Conservation (phyloP, 148 eudicot genomes). For the Oxyria digyna region DNA sequence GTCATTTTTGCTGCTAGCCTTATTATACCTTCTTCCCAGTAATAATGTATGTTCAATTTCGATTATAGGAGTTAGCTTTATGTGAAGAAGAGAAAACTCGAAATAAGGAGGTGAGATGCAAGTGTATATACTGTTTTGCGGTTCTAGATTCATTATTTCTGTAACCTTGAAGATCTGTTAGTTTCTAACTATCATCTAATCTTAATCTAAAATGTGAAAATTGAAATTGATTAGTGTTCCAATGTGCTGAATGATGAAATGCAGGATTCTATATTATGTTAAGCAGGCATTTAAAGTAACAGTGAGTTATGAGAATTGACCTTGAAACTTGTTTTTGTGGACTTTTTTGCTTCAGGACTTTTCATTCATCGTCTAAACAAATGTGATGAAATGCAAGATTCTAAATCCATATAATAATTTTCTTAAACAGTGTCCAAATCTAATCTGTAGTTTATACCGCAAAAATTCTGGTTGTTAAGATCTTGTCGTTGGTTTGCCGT, state of each 20-base stretch:
- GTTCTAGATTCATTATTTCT: background rate
- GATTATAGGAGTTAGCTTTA: constrained; percentile 55
- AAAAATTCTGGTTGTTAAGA: background rate
- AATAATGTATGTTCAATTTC: background rate
- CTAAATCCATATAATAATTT: too few species aligned
- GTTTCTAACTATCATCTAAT: background rate
- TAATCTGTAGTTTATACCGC: background rate
- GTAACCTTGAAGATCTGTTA: background rate
- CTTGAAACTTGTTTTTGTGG: too few species aligned
- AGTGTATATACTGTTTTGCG: background rate
- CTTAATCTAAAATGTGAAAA: background rate
- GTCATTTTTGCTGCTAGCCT: background rate
- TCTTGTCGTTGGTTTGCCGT: background rate
- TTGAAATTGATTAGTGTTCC: background rate
- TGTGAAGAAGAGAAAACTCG: constrained; percentile 66
- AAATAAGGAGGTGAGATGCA: constrained; percentile 47
- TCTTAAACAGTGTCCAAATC: too few species aligned
- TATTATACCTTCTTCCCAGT: background rate
- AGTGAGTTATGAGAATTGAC: too few species aligned
- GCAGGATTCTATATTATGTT: too few species aligned
- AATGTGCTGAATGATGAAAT: background rate
- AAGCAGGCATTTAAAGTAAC: too few species aligned
- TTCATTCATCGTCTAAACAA: too few species aligned
- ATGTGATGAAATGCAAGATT: too few species aligned
- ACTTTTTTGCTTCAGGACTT: too few species aligned